Evolutionary conservation across 2,329 filamentous ascomycete species (phyloP).

Genomic region (Colletotrichum orbiculare): DNA sequence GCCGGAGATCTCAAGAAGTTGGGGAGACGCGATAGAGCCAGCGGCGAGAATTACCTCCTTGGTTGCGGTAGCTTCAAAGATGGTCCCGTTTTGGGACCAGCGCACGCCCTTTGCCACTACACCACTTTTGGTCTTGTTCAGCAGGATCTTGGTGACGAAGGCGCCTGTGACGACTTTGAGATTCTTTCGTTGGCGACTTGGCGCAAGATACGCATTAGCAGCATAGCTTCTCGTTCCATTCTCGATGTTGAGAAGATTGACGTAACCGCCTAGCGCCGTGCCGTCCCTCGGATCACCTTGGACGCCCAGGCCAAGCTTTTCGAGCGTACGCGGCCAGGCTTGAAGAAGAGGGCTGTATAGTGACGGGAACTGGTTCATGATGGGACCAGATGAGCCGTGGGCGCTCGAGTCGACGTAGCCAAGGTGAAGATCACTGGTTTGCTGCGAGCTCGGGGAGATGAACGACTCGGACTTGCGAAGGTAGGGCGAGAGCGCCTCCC

Average conservation of each 20-base stretch:
- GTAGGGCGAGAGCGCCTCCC: conserved; percentile 50
- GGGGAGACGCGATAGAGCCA: conserved; percentile 67
- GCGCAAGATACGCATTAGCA: conserved; percentile 39
- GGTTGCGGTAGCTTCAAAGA: conserved; percentile 37
- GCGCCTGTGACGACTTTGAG: conserved; percentile 41
- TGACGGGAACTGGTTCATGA: conserved; percentile 20
- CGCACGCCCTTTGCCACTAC: conserved; percentile 38
- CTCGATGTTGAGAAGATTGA: conserved; percentile 39
- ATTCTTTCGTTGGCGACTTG: conserved; percentile 37
- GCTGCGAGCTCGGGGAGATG: conserved; percentile 10
- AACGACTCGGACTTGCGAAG: conserved; percentile 19
- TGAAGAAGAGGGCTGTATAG: conserved; percentile 13
- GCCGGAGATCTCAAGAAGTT: conserved; percentile 70
- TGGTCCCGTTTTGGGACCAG: conserved; percentile 11
- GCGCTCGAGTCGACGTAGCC: conserved; percentile 11
- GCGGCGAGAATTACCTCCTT: conserved; percentile 69
- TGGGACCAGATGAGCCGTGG: conserved; percentile 20
- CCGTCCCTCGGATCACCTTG: conserved; percentile 39
- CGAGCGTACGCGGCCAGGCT: conserved; percentile 25
- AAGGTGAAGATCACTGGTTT: conserved; percentile 9
- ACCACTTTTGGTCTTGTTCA: conserved; percentile 24
- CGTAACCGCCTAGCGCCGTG: conserved; percentile 32
- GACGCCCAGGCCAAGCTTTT: conserved; percentile 34
- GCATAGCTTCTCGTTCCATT: conserved; percentile 40
- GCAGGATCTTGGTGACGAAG: conserved; percentile 37